A percentile compares a stretch with the other conserved stretches of the same genome.
phyloP scores from a whole-genome alignment of 441 rosid genomes.

The Aquilaria agallochum region DNA sequence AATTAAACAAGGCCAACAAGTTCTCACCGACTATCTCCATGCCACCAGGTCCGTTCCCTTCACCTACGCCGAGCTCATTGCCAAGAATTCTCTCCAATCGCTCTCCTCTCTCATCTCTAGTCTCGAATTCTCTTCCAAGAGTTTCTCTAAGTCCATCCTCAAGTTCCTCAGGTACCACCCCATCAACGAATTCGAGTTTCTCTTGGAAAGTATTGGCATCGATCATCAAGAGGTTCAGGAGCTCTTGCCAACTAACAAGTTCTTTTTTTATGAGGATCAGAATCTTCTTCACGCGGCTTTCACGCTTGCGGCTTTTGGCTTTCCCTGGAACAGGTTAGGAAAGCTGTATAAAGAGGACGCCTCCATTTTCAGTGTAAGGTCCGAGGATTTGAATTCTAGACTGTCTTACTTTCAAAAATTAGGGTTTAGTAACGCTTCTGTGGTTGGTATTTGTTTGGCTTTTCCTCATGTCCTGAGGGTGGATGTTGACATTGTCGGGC shows the following conservation, averaged over 20 bases:
- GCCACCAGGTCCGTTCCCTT: slow-evolving; percentile 29
- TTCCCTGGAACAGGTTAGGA: slow-evolving; percentile 69
- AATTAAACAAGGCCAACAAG: slow-evolving; percentile 22
- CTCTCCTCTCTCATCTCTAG: slow-evolving; percentile 27
- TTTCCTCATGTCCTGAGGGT: slow-evolving; percentile 43
- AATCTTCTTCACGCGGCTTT: slow-evolving; percentile 35
- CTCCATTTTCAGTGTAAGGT: slow-evolving; percentile 33
- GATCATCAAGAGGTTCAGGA: slow-evolving; percentile 33
- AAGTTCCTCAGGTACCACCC: slow-evolving; percentile 59
- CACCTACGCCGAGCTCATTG: slow-evolving; percentile 35
- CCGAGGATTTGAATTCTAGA: slow-evolving; percentile 29
- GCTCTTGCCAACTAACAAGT: slow-evolving; percentile 45
- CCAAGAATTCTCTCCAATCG: slow-evolving; percentile 29
- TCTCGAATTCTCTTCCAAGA: slow-evolving; percentile 23
- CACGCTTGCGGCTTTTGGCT: slow-evolving; percentile 52
- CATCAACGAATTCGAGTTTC: slow-evolving; percentile 76
- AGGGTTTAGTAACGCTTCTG: slow-evolving; percentile 35
- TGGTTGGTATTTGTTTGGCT: slow-evolving; percentile 58
- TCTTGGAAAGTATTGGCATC: slow-evolving; percentile 80
- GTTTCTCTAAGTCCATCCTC: slow-evolving; percentile 12
- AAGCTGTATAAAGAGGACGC: slow-evolving; percentile 46
- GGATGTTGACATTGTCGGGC: slow-evolving; percentile 24
- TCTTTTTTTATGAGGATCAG: slow-evolving; percentile 54
- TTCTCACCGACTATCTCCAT: slow-evolving; percentile 32
- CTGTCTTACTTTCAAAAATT: slow-evolving; percentile 30